These are phyloP conservation scores for Citrus australasica DNA, from an alignment of 345 rosid genomes.

Conservation along the genomic window DNA sequence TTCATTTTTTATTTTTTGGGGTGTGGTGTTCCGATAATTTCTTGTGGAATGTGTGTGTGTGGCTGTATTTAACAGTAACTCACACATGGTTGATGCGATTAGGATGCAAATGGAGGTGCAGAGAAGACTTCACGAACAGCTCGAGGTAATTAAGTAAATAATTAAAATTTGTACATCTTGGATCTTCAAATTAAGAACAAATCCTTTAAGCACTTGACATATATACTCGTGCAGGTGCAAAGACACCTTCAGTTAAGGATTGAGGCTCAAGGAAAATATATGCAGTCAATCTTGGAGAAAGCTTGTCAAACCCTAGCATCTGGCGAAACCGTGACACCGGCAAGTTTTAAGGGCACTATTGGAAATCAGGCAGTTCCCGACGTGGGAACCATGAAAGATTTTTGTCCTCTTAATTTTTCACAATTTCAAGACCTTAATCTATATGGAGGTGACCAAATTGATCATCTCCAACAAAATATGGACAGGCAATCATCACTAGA, in stretches of 20 bases:
- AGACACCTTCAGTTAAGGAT: constrained; percentile 95
- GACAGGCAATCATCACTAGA: constrained; percentile 51
- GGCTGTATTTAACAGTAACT: constrained; percentile 35
- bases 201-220: background rate
- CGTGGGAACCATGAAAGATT: constrained; percentile 37
- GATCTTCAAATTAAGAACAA: background rate
- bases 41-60: constrained; percentile 26
- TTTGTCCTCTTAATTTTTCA: constrained; percentile 61
- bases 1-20: constrained; percentile 16
- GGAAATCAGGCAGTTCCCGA: constrained; percentile 49
- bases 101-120: constrained; percentile 99
- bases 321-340: constrained; percentile 59
- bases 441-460: constrained; percentile 57
- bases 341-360: constrained; percentile 39
- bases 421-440: constrained; percentile 93
- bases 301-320: constrained; percentile 85
- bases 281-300: constrained; percentile 93
- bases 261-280: constrained; percentile 98
- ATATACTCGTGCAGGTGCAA: constrained; percentile 58
- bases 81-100: constrained; percentile 48
- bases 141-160: constrained; percentile 56
- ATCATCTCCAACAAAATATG: constrained; percentile 48
- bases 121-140: constrained; percentile 93
- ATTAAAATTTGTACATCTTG: background rate
- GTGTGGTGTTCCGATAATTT: constrained; percentile 14